phyloP scores from a whole-genome alignment of 306 rosid species.

The Albizia julibrissin region DNA sequence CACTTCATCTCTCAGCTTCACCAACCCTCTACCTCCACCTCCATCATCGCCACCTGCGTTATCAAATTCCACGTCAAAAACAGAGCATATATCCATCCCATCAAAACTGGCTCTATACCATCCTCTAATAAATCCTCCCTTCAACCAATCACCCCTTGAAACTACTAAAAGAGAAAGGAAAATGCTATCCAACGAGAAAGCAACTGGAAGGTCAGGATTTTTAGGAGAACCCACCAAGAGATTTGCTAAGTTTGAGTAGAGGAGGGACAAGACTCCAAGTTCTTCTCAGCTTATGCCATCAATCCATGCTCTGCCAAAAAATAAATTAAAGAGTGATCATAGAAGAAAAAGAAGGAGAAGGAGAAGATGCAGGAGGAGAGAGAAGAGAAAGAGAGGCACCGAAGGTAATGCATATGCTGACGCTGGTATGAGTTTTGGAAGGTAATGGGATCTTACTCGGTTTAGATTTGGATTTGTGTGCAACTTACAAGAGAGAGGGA shows the following conservation, averaged over 20 bases:
- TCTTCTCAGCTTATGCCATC: constrained; percentile 49
- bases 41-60: constrained; percentile 1
- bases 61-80: not conserved
- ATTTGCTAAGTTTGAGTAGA: constrained; percentile 46
- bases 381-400: constrained; percentile 34
- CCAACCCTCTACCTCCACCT: constrained; percentile 22
- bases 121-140: not conserved
- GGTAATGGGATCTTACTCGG: not conserved
- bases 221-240: constrained; percentile 33
- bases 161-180: not conserved
- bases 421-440: not conserved
- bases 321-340: not conserved
- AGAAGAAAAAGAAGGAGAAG: not conserved
- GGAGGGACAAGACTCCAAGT: constrained; percentile 42
- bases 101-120: not conserved
- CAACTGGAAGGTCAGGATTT: not conserved
- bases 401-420: constrained; percentile 9
- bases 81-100: not conserved
- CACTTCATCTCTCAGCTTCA: constrained; percentile 61
- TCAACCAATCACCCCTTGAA: not conserved
- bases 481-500: not conserved
- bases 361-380: too few relatives aligned
- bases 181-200: not conserved
- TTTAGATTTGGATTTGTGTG: not conserved
- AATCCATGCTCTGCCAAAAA: constrained; percentile 39